Conservation (phyloP, 495 filamentous ascomycete genomes). For the Echria macrotheca region DNA sequence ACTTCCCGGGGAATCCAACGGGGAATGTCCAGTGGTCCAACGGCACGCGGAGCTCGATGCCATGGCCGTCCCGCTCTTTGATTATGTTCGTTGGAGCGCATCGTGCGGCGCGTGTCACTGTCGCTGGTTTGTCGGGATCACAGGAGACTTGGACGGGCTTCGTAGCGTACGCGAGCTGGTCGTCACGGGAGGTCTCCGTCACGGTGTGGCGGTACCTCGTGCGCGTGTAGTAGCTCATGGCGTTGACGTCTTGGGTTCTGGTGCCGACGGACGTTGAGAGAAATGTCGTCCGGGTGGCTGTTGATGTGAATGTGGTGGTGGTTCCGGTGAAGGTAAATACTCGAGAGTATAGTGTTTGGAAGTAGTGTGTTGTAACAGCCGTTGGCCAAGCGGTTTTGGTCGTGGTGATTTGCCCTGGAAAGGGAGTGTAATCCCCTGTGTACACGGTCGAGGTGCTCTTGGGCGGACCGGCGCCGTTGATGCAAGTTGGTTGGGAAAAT, state of each 20-base stretch:
- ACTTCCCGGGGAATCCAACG: conserved; percentile 4
- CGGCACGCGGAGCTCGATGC: conserved; percentile 6
- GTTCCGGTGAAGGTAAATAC: conserved; percentile 6
- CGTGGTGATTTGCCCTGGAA: conserved; percentile 10
- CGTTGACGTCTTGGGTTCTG: neutral
- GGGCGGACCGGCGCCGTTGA: conserved; percentile 1
- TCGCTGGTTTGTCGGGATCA: neutral
- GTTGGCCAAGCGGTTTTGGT: conserved; percentile 7
- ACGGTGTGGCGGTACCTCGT: conserved; percentile 8
- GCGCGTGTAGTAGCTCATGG: conserved; percentile 1
- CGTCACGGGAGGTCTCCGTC: conserved; percentile 8
- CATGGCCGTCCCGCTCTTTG: conserved; percentile 7
- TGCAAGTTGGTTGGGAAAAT: conserved; percentile 7
- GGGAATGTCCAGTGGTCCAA: conserved; percentile 8
- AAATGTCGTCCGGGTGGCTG: conserved; percentile 4
- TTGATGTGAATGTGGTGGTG: conserved; percentile 12
- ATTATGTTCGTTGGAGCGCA: conserved; percentile 14
- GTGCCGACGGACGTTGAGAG: conserved; percentile 9
- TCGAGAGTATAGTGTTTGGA: conserved; percentile 6
- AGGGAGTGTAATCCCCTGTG: conserved; percentile 11
- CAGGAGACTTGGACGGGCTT: neutral
- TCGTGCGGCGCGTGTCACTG: conserved; percentile 8
- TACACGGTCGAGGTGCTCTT: conserved; percentile 10
- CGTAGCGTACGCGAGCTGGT: conserved; percentile 11
- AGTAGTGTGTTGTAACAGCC: conserved; percentile 9